Percentiles rank a stretch among this genome's conserved stretches.
Evolutionary conservation across 1,284 basidiomycete species (phyloP).

Genomic region (Cryptococcus maquisensis): DNA sequence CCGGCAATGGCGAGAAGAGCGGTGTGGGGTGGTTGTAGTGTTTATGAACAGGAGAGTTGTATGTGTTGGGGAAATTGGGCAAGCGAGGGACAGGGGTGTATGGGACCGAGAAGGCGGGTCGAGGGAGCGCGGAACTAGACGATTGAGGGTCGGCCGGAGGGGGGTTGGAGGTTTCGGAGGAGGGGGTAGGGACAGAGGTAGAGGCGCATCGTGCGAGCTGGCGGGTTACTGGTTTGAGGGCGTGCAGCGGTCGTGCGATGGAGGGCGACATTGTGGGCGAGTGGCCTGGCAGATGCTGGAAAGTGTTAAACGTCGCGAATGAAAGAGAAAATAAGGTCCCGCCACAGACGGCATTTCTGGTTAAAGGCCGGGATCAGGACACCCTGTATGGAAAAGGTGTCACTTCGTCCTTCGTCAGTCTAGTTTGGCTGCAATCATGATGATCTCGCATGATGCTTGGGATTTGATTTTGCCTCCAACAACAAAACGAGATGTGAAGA

Average conservation of each 20-base stretch:
- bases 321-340: neutral
- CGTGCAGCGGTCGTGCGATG: neutral
- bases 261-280: neutral
- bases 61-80: slow-evolving; percentile 17
- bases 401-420: no score
- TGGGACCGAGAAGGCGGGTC: slow-evolving; percentile 17
- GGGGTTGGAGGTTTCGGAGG: neutral
- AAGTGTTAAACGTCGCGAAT: neutral
- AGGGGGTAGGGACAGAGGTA: neutral
- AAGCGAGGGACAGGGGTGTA: slow-evolving; percentile 25
- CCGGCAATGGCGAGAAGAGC: slow-evolving; percentile 13
- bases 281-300: neutral
- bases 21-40: slow-evolving; percentile 37
- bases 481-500: neutral
- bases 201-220: slow-evolving; percentile 8
- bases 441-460: no score
- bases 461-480: neutral
- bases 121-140: slow-evolving; percentile 1
- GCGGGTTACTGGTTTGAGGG: slow-evolving; percentile 1
- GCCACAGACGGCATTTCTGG: neutral
- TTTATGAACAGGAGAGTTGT: slow-evolving; percentile 24
- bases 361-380: neutral
- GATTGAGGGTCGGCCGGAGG: neutral
- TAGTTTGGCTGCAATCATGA: no score
- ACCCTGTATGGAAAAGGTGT: neutral